These are phyloP conservation scores for Eucalyptus erythrocorys DNA, from an alignment of 345 rosid species.

Conservation along the genomic window DNA sequence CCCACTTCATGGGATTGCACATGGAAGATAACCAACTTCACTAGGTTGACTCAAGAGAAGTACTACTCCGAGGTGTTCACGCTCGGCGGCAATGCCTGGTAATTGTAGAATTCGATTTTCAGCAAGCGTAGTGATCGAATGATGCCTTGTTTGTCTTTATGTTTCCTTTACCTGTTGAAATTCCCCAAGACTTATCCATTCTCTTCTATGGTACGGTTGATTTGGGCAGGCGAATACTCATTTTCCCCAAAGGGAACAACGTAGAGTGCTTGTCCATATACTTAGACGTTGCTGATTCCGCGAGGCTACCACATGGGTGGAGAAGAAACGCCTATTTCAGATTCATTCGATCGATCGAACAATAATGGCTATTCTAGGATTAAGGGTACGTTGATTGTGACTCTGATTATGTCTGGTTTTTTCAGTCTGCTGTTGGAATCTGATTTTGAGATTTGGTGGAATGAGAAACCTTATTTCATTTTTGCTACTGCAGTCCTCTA, in stretches of 20 bases:
- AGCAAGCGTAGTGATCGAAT: background rate
- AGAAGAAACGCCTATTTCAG: background rate
- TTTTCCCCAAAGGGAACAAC: constrained; percentile 11
- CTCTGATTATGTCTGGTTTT: background rate
- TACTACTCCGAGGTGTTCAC: constrained; percentile 3
- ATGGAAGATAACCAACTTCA: constrained; percentile 7
- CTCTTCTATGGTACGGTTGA: constrained; percentile 34
- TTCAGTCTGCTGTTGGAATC: background rate
- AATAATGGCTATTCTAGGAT: background rate
- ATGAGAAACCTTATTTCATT: background rate
- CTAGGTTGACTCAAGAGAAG: background rate
- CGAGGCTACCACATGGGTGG: constrained; percentile 6
- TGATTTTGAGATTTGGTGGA: background rate
- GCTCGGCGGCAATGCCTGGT: constrained; percentile 4
- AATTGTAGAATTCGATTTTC: background rate
- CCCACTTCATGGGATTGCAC: background rate
- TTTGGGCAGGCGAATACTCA: background rate
- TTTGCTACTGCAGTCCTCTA: background rate
- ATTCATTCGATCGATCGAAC: background rate
- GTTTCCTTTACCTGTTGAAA: background rate
- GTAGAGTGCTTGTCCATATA: constrained; percentile 4
- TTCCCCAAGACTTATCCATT: constrained; percentile 15
- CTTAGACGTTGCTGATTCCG: constrained; percentile 3
- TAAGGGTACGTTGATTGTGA: background rate
- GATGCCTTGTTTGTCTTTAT: background rate